Percentiles rank a stretch among this genome's conserved stretches.
These are phyloP conservation scores for Gnomoniopsis sp. DNA, from an alignment of 2,329 filamentous ascomycete species.

Conservation along the genomic window DNA sequence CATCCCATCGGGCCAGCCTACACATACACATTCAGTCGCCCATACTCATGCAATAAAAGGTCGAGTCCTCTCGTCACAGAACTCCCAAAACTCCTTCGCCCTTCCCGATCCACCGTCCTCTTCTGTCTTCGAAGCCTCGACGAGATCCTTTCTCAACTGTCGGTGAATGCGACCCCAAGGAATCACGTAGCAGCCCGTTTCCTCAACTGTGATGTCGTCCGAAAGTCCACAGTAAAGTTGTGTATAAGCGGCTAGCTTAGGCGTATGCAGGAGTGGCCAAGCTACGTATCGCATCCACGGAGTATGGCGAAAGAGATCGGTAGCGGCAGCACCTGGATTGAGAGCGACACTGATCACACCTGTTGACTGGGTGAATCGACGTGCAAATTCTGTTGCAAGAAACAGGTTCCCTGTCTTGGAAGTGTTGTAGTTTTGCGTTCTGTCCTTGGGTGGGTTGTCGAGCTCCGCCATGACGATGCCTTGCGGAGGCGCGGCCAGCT, in stretches of 20 bases:
- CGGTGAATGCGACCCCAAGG: background rate
- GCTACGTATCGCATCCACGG: constrained; percentile 18
- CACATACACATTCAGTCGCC: no score
- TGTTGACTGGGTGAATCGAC: background rate
- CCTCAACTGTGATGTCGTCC: constrained; percentile 3
- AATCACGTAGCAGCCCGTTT: background rate
- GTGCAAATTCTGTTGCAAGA: constrained; percentile 19
- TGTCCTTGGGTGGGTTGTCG: constrained; percentile 15
- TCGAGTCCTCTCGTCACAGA: background rate
- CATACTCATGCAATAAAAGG: no score
- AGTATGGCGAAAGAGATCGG: constrained; percentile 22
- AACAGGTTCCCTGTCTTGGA: constrained; percentile 22
- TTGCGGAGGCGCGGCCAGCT: constrained; percentile 18
- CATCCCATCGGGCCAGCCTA: no score
- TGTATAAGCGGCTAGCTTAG: constrained; percentile 17
- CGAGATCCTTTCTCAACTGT: constrained; percentile 1
- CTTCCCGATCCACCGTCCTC: constrained; percentile 14
- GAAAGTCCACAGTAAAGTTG: constrained; percentile 19
- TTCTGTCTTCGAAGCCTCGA: constrained; percentile 4
- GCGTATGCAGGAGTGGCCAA: constrained; percentile 18
- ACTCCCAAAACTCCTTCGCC: constrained; percentile 18
- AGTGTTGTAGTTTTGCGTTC: constrained; percentile 18
- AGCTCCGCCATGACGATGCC: constrained; percentile 21
- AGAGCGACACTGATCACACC: constrained; percentile 17
- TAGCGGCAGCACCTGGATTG: constrained; percentile 20